A percentile compares a stretch with the other conserved stretches of the same genome.
Evolutionary conservation across 495 filamentous ascomycete genomes (phyloP).

Genomic region (Cladorrhinum samala): DNA sequence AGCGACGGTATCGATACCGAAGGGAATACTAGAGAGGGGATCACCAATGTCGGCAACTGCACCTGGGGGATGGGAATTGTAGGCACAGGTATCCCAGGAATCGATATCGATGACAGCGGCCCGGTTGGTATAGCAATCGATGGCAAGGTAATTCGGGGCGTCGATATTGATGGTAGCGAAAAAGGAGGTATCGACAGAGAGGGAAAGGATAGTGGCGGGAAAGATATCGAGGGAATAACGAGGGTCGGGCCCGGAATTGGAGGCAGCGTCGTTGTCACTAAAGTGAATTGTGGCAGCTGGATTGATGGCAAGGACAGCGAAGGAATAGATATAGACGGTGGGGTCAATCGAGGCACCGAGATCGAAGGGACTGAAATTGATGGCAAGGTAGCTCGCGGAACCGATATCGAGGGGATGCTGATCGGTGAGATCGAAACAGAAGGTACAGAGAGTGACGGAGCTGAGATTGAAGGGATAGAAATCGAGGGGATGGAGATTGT

Average conservation of each 20-base stretch:
- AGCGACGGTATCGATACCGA: not conserved
- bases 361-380: not conserved
- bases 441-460: too few relatives aligned
- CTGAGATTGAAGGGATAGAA: too few relatives aligned
- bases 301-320: not conserved
- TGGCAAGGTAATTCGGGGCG: not conserved
- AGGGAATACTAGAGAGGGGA: not conserved
- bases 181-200: not conserved
- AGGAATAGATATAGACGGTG: not conserved
- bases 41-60: not conserved
- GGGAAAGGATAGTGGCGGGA: not conserved
- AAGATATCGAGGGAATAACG: not conserved
- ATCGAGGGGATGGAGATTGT: too few relatives aligned
- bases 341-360: not conserved
- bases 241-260: not conserved
- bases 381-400: not conserved
- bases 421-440: not conserved
- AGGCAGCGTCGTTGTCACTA: not conserved
- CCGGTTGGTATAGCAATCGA: not conserved
- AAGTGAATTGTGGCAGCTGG: not conserved
- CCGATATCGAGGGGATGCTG: not conserved
- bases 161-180: not conserved
- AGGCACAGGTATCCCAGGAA: too few relatives aligned
- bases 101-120: not conserved
- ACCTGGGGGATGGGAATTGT: not conserved